Base-by-base conservation (phyloP, 2,329 filamentous ascomycete species). In the Pseudogymnoascus destructans region DNA sequence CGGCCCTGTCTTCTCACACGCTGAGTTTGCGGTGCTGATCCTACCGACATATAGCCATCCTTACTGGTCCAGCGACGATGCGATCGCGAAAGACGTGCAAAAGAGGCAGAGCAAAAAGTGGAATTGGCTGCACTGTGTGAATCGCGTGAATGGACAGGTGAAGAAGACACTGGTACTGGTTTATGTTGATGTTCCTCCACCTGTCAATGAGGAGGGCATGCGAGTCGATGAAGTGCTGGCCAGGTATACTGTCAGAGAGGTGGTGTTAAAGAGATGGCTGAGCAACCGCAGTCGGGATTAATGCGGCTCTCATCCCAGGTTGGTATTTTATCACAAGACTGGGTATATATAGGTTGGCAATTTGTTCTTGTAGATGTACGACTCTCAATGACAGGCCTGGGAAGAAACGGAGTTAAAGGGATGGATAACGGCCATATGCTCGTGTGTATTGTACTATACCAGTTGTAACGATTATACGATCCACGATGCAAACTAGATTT, bases 1-100 rank as follows among this genome's bases (percentile, higher is more conserved):
- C 17, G 93, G 93, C 0, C 93, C 93, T 0, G 92, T 93, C 0
- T 97, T 98, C 70, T 84, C 89, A 19, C 93, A 98, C 68, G 93
- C 93, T 19, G 90, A 97, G 68, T 98, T 96, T 68, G 91, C 89
- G 0, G 74, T 96, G 42, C 77, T 92, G 21, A 82, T 98, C 38
- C 69, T 97, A 3, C 92, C 93, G 0, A 85, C 89, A 0, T 97
- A 95, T 68, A 84, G 73, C 5, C 75, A 93, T 67, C 68, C 80
- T 0, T 83, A 85, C 67, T 96, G 91, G 90, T 74, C 70, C 5
- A 73, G 74, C 42, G 74, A 73, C 0, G 67, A 73, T 21, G 72
- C 74, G 23, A 67, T 74, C 33, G 77, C 78, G 62, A 72, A 75
- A 1, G 71, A 78, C 52, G 78, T 78, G 3, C 78, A 79, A 42